Evolutionary conservation across 2,329 filamentous ascomycete genomes (phyloP).

Genomic region (Ceratocystis destructans): DNA sequence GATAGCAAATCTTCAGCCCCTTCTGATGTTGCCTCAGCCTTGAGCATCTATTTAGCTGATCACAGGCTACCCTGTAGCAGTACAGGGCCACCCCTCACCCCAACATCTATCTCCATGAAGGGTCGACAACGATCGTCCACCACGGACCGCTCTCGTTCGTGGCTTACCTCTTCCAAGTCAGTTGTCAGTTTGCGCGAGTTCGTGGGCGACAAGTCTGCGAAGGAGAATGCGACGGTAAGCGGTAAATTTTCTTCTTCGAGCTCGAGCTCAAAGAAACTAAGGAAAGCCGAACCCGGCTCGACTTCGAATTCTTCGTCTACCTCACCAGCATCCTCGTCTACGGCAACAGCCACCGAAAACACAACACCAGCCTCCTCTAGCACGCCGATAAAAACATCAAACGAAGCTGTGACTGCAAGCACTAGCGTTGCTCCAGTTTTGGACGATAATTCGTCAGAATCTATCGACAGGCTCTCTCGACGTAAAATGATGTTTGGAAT

Average conservation of each 20-base stretch:
- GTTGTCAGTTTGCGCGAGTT: conserved; percentile 27
- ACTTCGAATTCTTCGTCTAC: background rate
- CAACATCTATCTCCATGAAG: conserved; percentile 22
- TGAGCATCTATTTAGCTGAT: conserved; percentile 4
- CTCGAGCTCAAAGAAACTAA: conserved; percentile 13
- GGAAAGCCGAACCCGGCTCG: background rate
- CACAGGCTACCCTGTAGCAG: conserved; percentile 3
- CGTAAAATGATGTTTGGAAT: conserved; percentile 19
- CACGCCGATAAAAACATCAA: background rate
- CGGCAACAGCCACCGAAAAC: background rate
- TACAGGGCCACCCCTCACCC: conserved; percentile 7
- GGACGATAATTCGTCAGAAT: conserved; percentile 12
- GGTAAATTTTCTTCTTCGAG: conserved; percentile 6
- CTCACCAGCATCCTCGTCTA: conserved; percentile 3
- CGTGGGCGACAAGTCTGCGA: conserved; percentile 19
- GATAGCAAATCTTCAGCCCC: conserved; percentile 8
- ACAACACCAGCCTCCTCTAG: background rate
- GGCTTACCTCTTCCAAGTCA: conserved; percentile 37
- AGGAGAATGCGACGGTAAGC: conserved; percentile 19
- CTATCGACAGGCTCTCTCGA: conserved; percentile 12
- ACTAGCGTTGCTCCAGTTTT: conserved; percentile 6
- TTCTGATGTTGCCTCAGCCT: conserved; percentile 15
- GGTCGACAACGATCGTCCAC: conserved; percentile 32
- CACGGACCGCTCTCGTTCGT: conserved; percentile 39
- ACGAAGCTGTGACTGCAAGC: background rate